Base-by-base conservation (phyloP, 768 basidiomycete species). In the Pilatotrama ljubarskyi region DNA sequence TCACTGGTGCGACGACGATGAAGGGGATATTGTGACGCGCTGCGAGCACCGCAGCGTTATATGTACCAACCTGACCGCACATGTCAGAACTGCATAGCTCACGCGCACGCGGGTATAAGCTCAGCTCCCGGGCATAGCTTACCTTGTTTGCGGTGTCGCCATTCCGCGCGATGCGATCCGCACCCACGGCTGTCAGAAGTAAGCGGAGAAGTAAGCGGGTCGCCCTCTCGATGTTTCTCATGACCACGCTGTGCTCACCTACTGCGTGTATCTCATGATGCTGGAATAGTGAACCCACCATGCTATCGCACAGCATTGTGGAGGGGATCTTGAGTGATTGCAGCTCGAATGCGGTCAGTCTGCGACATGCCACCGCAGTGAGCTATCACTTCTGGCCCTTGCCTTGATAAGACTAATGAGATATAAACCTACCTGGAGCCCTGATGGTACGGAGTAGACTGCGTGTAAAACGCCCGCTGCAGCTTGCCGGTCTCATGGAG, bases 81-180 rank as follows among this genome's bases (percentile, higher is more conserved):
- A 24, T 22, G 53, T 51, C 20, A 48, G 36, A 29, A 18, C 18
- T 37, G 41, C 51, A 59, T 46, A 10, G 50, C 43, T 48, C 44
- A 14, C 20, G 8, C 3, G 25, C 15, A 32, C 38, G 37, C 47
- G 38, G 14, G 18, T 22, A 4, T 2, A 26, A 41, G 25, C 17
- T 22, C 25, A 20, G 9, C 26, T 22, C 9, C 47, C 25, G 15
- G 2, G 47, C 47, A 41, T 29, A 29, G 14, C 73, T 25, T 58
- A 83, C 85, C 79, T 98, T 98, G 80, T 98, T 98, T 15, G 96
- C 96, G 1, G 96, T 98, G 75, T 98, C 96, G 4, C 96, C 96
- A 68, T 98, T 98, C 70, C 77, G 82, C 1, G 93, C 92, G 64
- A 98, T 87, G 59, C 94, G 79, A 70, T 95, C 93, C 15, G 93